phyloP scores from a whole-genome alignment of 2,329 filamentous ascomycete genomes.

The Lecanicillium sp. region DNA sequence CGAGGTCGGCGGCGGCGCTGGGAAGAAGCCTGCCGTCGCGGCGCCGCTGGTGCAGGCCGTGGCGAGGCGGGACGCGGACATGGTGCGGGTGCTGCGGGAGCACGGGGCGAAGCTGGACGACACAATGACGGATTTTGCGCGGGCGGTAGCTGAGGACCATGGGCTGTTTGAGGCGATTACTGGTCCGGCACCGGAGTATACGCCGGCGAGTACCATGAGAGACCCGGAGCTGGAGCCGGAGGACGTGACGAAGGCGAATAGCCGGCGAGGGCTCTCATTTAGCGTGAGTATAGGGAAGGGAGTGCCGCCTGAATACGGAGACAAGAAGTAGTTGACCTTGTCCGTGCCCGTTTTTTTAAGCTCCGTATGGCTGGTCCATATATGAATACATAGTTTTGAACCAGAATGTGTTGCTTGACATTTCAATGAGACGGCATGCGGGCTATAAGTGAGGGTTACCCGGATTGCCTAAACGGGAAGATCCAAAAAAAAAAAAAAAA shows the following conservation, averaged over 20 bases:
- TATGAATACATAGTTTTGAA: no score
- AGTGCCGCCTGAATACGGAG: no score
- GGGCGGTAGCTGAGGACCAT: conserved; percentile 18
- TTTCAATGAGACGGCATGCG: no score
- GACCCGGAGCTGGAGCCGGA: not conserved
- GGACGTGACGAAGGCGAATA: not conserved
- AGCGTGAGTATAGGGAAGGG: no score
- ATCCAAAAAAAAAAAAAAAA: no score
- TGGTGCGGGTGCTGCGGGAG: conserved; percentile 24
- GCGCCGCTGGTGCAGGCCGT: conserved; percentile 29
- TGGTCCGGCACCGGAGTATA: not conserved
- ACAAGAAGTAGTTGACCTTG: no score
- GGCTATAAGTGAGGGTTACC: no score
- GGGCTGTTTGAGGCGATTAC: conserved; percentile 22
- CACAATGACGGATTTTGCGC: conserved; percentile 21
- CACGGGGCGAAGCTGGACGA: conserved; percentile 24
- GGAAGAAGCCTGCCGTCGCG: not conserved
- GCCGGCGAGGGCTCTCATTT: not conserved
- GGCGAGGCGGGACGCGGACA: conserved; percentile 21
- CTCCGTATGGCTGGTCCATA: no score
- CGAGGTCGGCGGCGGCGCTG: conserved; percentile 23
- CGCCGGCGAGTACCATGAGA: not conserved
- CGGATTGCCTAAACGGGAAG: no score
- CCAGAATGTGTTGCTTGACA: no score
- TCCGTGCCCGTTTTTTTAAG: no score